Evolutionary conservation across 2,329 filamentous ascomycete genomes (phyloP).

Genomic region (Xylaria sp.): DNA sequence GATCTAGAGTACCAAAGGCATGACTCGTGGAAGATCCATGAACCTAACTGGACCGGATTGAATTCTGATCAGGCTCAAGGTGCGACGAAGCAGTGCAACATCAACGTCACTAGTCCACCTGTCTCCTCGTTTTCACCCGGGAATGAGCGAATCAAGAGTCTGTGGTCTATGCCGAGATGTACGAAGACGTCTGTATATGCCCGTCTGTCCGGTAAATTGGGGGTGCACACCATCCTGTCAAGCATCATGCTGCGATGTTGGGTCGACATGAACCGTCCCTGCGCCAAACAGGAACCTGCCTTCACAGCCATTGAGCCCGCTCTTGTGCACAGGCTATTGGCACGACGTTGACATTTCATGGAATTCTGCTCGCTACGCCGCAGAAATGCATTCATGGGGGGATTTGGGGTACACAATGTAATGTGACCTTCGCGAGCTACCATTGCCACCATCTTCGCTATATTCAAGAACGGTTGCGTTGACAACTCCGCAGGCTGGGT

Average conservation of each 20-base stretch:
- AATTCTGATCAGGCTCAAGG: slow-evolving; percentile 7
- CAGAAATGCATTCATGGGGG: slow-evolving; percentile 6
- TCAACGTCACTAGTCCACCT: slow-evolving; percentile 41
- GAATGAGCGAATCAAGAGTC: slow-evolving; percentile 35
- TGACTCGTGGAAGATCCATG: slow-evolving; percentile 14
- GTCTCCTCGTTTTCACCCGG: slow-evolving; percentile 38
- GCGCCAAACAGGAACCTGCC: slow-evolving; percentile 23
- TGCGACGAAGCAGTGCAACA: slow-evolving; percentile 22
- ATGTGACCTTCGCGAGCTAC: slow-evolving; percentile 19
- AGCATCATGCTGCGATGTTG: slow-evolving; percentile 2
- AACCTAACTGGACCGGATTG: slow-evolving; percentile 18
- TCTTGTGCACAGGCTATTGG: slow-evolving; percentile 8
- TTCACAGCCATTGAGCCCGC: background rate
- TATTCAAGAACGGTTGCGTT: background rate
- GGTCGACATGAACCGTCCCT: slow-evolving; percentile 19
- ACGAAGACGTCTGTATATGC: slow-evolving; percentile 35
- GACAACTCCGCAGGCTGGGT: background rate
- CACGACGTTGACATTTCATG: background rate
- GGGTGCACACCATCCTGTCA: slow-evolving; percentile 27
- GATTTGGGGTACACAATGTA: slow-evolving; percentile 24
- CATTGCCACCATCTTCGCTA: slow-evolving; percentile 14
- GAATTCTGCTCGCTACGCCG: slow-evolving; percentile 2
- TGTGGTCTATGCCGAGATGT: slow-evolving; percentile 37
- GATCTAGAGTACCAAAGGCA: slow-evolving; percentile 2
- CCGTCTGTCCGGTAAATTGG: slow-evolving; percentile 41